Conservation (phyloP, 2,329 filamentous ascomycete species). For the Pseudopyricularia javanii region DNA sequence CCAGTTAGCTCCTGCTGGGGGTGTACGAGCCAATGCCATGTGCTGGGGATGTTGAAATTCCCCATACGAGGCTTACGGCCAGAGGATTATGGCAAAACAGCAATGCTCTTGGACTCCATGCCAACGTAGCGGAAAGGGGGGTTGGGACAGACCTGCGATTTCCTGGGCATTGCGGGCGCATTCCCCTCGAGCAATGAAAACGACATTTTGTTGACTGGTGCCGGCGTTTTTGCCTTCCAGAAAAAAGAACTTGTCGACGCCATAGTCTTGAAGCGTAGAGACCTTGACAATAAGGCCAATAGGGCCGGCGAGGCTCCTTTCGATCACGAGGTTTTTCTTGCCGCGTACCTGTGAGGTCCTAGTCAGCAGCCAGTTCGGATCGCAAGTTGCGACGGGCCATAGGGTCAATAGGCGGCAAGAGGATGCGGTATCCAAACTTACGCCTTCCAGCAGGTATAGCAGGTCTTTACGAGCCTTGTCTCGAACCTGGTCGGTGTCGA, state of each 20-base stretch:
- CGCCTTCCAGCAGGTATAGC: constrained; percentile 82
- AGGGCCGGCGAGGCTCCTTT: constrained; percentile 78
- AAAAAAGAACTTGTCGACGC: constrained; percentile 94
- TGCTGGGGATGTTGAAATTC: not conserved
- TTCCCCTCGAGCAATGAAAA: constrained; percentile 88
- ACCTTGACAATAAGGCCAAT: constrained; percentile 90
- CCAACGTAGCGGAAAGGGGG: too few relatives aligned
- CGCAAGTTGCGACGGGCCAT: not conserved
- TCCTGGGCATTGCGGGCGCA: constrained; percentile 70
- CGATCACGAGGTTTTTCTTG: constrained; percentile 96
- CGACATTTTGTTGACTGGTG: constrained; percentile 84
- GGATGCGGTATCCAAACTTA: constrained; percentile 42
- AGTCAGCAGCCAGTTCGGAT: constrained; percentile 9
- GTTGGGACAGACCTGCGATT: constrained; percentile 64
- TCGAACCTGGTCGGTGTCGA: constrained; percentile 64
- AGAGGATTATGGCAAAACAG: too few relatives aligned
- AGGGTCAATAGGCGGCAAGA: not conserved
- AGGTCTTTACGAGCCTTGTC: constrained; percentile 81
- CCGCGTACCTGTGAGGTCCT: constrained; percentile 62
- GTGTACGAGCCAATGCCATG: not conserved
- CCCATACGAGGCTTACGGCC: too few relatives aligned
- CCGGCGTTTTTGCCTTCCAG: constrained; percentile 93
- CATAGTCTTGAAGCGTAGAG: constrained; percentile 89
- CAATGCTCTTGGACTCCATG: too few relatives aligned
- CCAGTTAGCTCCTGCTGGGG: too few relatives aligned